Conservation (phyloP, 306 rosid species). For the Fragaria ananassa region DNA sequence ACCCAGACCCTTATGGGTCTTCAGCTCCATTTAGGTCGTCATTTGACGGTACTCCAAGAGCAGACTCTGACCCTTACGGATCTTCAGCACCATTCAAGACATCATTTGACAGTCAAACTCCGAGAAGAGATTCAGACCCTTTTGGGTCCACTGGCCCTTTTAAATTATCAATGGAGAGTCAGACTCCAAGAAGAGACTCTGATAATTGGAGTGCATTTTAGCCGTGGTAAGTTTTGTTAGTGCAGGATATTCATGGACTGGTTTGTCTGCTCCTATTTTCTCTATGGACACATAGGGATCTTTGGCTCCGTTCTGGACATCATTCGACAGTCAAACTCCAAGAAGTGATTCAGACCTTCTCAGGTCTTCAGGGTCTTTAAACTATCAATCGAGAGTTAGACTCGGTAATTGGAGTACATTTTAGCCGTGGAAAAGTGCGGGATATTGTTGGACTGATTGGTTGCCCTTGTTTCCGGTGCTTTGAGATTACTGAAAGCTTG, state of each 20-base stretch:
- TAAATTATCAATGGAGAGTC: conserved; percentile 59
- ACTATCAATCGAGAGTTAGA: conserved; percentile 61
- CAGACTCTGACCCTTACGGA: conserved; percentile 73
- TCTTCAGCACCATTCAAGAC: conserved; percentile 29
- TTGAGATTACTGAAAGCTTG: conserved; percentile 41
- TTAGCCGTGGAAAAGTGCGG: conserved; percentile 45
- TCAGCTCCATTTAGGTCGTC: conserved; percentile 65
- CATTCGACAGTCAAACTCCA: conserved; percentile 6
- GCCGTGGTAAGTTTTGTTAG: conserved; percentile 38
- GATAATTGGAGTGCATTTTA: conserved; percentile 90
- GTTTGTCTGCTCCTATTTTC: conserved; percentile 36
- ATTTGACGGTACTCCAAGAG: conserved; percentile 64
- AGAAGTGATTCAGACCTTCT: conserved; percentile 54
- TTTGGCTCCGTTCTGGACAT: conserved; percentile 1
- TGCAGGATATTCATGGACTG: conserved; percentile 32
- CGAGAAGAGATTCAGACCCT: conserved; percentile 48
- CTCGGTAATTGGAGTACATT: conserved; percentile 81
- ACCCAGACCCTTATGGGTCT: conserved; percentile 80
- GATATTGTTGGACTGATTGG: conserved; percentile 38
- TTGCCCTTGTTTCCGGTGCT: conserved; percentile 23
- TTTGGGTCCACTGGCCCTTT: conserved; percentile 79
- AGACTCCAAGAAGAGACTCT: conserved; percentile 63
- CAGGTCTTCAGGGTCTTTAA: conserved; percentile 66
- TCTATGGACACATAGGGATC: conserved; percentile 66
- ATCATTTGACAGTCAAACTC: conserved; percentile 18